These are phyloP conservation scores for Apiospora rasikravindrae DNA, from an alignment of 2,329 filamentous ascomycete species.

Conservation along the genomic window DNA sequence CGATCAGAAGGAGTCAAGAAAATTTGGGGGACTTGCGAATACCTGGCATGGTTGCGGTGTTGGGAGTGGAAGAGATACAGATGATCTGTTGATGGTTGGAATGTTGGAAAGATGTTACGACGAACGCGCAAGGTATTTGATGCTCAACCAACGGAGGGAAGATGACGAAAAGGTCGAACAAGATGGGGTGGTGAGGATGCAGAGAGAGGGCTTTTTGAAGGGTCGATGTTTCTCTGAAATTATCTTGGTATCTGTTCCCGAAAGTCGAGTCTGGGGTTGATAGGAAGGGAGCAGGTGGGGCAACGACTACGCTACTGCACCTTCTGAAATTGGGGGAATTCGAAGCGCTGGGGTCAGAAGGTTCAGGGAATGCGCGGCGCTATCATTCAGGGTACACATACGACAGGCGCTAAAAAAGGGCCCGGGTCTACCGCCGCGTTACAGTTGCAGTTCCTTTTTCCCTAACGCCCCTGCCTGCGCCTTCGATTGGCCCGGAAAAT, in stretches of 20 bases:
- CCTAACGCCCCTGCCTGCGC: not conserved
- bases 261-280: slow-evolving; percentile 19
- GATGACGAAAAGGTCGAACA: not conserved
- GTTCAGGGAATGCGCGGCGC: slow-evolving; percentile 13
- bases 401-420: not conserved
- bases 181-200: not conserved
- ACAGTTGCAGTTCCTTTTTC: slow-evolving; percentile 3
- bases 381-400: not conserved
- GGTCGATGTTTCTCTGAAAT: slow-evolving; percentile 7
- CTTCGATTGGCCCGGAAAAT: not conserved
- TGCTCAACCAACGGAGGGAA: not conserved
- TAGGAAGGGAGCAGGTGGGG: slow-evolving; percentile 5
- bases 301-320: slow-evolving; percentile 5
- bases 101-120: not conserved
- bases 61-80: slow-evolving; percentile 22
- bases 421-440: not conserved
- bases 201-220: not conserved
- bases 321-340: slow-evolving; percentile 19
- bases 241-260: not conserved
- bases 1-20: slow-evolving; percentile 1
- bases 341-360: slow-evolving; percentile 13
- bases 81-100: not conserved
- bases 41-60: slow-evolving; percentile 53
- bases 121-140: not conserved
- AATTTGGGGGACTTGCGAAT: slow-evolving; percentile 51